phyloP scores from a whole-genome alignment of 1,139 yeast species.

The Pneumocystis wakefieldiae region DNA sequence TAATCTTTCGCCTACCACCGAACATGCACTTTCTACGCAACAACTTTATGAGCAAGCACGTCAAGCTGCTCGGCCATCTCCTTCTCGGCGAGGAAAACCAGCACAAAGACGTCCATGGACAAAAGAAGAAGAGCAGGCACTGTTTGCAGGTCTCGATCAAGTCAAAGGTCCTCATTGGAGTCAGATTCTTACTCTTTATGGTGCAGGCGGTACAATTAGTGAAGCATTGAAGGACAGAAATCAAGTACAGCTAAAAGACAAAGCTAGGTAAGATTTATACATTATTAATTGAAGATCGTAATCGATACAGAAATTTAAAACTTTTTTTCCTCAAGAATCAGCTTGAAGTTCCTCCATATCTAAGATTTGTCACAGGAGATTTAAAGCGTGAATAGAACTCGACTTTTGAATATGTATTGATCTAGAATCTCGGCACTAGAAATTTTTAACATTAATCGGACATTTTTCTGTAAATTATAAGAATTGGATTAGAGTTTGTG shows the following conservation, averaged over 20 bases:
- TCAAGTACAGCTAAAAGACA: conserved; percentile 85
- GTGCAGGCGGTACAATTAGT: conserved; percentile 77
- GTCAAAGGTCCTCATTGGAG: conserved; percentile 89
- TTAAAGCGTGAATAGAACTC: conserved; percentile 28
- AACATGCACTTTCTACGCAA: neutral
- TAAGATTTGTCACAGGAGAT: conserved; percentile 76
- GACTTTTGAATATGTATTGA: neutral
- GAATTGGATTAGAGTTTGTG: neutral
- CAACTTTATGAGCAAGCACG: conserved; percentile 5
- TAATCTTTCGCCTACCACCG: neutral
- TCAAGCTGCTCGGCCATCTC: conserved; percentile 3
- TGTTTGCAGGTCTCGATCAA: conserved; percentile 59
- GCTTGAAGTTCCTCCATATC: conserved; percentile 11
- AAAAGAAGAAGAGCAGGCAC: conserved; percentile 71
- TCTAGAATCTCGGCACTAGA: neutral
- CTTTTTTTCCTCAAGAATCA: neutral
- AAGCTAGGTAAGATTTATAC: conserved; percentile 74
- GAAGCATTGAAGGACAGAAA: conserved; percentile 75
- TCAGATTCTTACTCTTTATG: conserved; percentile 63
- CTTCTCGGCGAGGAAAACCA: conserved; percentile 5
- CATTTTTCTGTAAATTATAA: neutral
- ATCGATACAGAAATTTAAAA: conserved; percentile 46
- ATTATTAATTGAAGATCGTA: conserved; percentile 42
- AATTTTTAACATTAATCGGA: neutral
- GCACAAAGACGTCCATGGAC: conserved; percentile 64